phyloP scores from a whole-genome alignment of 73 alveolate species.

The Paraurostyla sp. region DNA sequence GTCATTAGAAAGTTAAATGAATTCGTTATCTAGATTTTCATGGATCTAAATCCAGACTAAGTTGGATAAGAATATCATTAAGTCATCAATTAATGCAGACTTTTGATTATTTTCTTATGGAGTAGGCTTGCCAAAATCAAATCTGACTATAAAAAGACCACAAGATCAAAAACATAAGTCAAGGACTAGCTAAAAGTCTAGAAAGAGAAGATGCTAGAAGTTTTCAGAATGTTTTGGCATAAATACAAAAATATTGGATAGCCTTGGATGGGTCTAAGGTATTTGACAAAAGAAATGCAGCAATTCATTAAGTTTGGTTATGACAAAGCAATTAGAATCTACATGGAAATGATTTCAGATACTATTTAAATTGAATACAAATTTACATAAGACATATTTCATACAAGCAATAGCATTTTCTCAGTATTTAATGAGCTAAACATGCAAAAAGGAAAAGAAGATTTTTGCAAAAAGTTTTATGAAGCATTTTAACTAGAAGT shows the following conservation, averaged over 20 bases:
- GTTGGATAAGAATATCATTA: neutral
- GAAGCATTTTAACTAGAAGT: neutral
- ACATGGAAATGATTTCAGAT: conserved; percentile 24
- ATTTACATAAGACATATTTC: conserved; percentile 15
- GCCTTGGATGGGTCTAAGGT: conserved; percentile 35
- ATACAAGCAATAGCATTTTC: conserved; percentile 9
- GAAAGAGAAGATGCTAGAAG: conserved; percentile 46
- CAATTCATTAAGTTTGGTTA: neutral
- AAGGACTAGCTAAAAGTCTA: conserved; percentile 38
- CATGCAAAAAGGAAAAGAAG: neutral
- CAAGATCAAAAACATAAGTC: neutral
- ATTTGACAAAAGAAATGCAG: neutral
- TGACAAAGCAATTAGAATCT: neutral
- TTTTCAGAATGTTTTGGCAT: neutral
- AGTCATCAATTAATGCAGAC: conserved; percentile 5
- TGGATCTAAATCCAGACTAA: conserved; percentile 6
- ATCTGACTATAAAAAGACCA: conserved; percentile 15
- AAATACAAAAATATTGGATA: conserved; percentile 10
- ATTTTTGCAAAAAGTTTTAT: conserved; percentile 38
- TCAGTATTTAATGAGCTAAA: conserved; percentile 29
- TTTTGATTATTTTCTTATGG: conserved; percentile 9
- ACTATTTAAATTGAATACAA: neutral
- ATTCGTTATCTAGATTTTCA: conserved; percentile 6
- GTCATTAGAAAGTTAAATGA: conserved; percentile 35
- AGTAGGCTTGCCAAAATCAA: conserved; percentile 25